Conservation (phyloP, 495 filamentous ascomycete species). For the Emericellopsis terricola region DNA sequence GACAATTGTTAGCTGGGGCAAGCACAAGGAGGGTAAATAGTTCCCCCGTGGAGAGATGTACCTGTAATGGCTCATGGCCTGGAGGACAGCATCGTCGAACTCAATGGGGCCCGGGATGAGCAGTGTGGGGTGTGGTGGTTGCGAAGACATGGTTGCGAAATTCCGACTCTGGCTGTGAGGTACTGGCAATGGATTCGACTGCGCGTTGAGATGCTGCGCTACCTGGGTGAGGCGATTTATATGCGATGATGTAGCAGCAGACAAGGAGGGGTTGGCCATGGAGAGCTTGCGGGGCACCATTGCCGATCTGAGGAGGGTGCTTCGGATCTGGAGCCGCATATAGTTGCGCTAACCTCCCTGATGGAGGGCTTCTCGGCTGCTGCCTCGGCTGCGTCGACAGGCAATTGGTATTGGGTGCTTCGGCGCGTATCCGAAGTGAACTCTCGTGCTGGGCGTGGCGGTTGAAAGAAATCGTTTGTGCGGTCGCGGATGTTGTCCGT, state of each 20-base stretch:
- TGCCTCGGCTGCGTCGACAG: too few relatives aligned
- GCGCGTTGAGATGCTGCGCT: neutral
- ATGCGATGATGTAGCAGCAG: too few relatives aligned
- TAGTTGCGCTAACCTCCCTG: too few relatives aligned
- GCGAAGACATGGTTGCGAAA: constrained; percentile 49
- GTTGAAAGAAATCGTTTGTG: too few relatives aligned
- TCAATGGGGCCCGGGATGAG: constrained; percentile 96
- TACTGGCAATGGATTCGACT: too few relatives aligned
- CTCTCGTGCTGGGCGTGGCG: too few relatives aligned
- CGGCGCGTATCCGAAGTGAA: too few relatives aligned
- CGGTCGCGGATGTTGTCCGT: too few relatives aligned
- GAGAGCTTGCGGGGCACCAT: constrained; percentile 1
- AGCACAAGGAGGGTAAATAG: too few relatives aligned
- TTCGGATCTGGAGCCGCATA: neutral
- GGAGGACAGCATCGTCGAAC: constrained; percentile 92
- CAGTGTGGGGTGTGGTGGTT: constrained; percentile 63
- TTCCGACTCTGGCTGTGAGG: neutral
- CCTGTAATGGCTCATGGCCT: constrained; percentile 94
- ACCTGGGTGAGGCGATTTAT: too few relatives aligned
- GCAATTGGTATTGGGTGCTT: too few relatives aligned
- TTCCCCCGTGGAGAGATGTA: constrained; percentile 11
- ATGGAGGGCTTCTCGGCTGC: too few relatives aligned
- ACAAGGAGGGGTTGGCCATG: constrained; percentile 8
- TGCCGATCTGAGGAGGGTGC: neutral
- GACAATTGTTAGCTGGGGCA: constrained; percentile 3